phyloP scores from a whole-genome alignment of 208 protist genomes.

The Trypanosoma rangeli region DNA sequence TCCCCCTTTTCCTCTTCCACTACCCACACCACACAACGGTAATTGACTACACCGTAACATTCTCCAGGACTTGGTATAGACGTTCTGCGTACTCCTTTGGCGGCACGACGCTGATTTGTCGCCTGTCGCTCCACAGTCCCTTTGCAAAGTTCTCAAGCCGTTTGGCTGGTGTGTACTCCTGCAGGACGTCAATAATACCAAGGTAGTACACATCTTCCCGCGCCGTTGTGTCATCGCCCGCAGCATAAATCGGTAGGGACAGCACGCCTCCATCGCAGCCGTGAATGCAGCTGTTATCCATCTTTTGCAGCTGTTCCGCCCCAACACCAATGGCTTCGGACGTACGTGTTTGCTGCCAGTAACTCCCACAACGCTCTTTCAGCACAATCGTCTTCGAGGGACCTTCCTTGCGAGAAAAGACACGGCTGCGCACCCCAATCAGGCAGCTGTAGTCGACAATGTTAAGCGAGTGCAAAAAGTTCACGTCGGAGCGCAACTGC shows the following conservation, averaged over 20 bases:
- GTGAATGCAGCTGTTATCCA: constrained; percentile 53
- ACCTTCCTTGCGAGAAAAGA: constrained; percentile 63
- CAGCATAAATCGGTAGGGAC: constrained; percentile 71
- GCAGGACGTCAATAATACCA: constrained; percentile 93
- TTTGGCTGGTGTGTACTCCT: constrained; percentile 87
- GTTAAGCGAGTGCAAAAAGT: constrained; percentile 70
- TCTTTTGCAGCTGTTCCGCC: background rate
- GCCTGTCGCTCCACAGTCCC: constrained; percentile 63
- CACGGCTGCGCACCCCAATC: constrained; percentile 87
- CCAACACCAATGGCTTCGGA: constrained; percentile 21
- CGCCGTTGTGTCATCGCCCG: constrained; percentile 62
- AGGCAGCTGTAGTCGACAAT: constrained; percentile 94
- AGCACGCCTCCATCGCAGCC: constrained; percentile 82
- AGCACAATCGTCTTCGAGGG: constrained; percentile 64
- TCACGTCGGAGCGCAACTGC: constrained; percentile 83
- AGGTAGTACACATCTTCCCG: constrained; percentile 91
- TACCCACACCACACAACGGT: background rate
- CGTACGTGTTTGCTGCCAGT: constrained; percentile 11
- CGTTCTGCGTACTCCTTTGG: constrained; percentile 82
- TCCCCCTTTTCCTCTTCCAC: too few relatives aligned
- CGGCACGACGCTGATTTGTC: constrained; percentile 84
- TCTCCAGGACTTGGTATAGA: constrained; percentile 74
- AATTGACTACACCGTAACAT: constrained; percentile 59
- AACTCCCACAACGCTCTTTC: constrained; percentile 11
- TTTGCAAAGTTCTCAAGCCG: constrained; percentile 89